A percentile compares a stretch with the other conserved stretches of the same genome.
Conservation (phyloP, 495 filamentous ascomycete genomes). For the Penicillium coffeae region DNA sequence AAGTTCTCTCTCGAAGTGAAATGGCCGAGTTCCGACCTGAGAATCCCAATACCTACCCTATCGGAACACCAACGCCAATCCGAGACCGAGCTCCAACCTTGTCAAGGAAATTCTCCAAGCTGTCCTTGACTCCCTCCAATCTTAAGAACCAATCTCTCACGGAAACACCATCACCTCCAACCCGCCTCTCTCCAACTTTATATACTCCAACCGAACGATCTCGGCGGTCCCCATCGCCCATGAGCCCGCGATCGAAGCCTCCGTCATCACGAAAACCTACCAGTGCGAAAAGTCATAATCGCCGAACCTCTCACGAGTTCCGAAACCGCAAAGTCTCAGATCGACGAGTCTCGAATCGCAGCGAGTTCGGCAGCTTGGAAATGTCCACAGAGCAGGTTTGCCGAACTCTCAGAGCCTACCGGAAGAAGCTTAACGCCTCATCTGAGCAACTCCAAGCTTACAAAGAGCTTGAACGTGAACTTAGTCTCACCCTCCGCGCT, state of each 20-base stretch:
- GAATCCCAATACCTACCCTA: slow-evolving; percentile 10
- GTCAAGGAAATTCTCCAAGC: slow-evolving; percentile 52
- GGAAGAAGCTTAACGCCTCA: slow-evolving; percentile 70
- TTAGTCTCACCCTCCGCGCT: slow-evolving; percentile 68
- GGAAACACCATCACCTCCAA: slow-evolving; percentile 33
- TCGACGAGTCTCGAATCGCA: slow-evolving; percentile 37
- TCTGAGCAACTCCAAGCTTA: slow-evolving; percentile 60
- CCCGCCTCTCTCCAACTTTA: slow-evolving; percentile 32
- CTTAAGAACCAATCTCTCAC: slow-evolving; percentile 24
- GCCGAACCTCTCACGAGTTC: slow-evolving; percentile 57
- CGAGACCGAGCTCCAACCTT: slow-evolving; percentile 64
- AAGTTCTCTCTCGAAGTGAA: slow-evolving; percentile 72
- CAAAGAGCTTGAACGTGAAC: slow-evolving; percentile 74
- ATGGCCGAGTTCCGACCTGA: slow-evolving; percentile 66
- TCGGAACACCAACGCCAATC: slow-evolving; percentile 48
- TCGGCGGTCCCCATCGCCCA: slow-evolving; percentile 45
- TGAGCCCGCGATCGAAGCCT: slow-evolving; percentile 30
- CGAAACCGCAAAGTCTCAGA: slow-evolving; percentile 50
- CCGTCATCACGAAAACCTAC: slow-evolving; percentile 16
- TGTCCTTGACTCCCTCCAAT: slow-evolving; percentile 33
- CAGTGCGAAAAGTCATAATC: slow-evolving; percentile 19
- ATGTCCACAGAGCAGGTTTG: slow-evolving; percentile 77
- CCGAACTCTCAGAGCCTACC: slow-evolving; percentile 72
- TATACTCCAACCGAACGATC: slow-evolving; percentile 23
- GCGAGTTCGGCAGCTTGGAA: slow-evolving; percentile 61